Percentiles rank a stretch among this genome's conserved stretches.
phyloP scores from a whole-genome alignment of 257 asterid species.

The Przewalskia tangutica region DNA sequence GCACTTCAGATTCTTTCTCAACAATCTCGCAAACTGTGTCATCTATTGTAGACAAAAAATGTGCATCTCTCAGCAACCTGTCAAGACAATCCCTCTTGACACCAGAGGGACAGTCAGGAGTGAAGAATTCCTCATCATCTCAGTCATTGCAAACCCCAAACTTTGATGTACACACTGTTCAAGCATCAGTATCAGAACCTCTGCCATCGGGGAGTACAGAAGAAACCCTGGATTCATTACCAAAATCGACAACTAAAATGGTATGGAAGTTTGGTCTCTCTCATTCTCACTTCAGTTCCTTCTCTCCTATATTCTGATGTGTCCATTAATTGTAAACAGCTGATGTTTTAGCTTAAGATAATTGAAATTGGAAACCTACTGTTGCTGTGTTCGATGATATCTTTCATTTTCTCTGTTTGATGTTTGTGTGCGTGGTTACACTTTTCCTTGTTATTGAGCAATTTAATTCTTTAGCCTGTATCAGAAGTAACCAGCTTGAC shows the following conservation, averaged over 20 bases:
- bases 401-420: neutral
- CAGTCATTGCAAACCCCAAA: neutral
- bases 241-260: neutral
- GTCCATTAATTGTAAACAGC: neutral
- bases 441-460: neutral
- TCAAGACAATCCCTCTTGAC: neutral
- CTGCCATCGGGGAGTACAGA: conserved; percentile 4
- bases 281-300: neutral
- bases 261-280: conserved; percentile 3
- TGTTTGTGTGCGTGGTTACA: neutral
- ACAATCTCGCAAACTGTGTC: neutral
- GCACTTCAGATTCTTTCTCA: conserved; percentile 10
- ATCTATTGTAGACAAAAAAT: neutral
- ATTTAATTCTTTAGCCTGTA: neutral
- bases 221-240: neutral
- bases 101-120: conserved; percentile 1
- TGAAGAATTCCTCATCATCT: neutral
- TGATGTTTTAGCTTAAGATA: neutral
- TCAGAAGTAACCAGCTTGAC: neutral
- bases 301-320: neutral
- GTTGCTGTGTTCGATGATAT: neutral
- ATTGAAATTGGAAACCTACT: neutral
- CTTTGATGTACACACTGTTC: neutral
- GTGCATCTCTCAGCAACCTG: neutral
- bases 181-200: conserved; percentile 2